phyloP scores from a whole-genome alignment of 306 rosid species.

The Leucaena leucocephala region DNA sequence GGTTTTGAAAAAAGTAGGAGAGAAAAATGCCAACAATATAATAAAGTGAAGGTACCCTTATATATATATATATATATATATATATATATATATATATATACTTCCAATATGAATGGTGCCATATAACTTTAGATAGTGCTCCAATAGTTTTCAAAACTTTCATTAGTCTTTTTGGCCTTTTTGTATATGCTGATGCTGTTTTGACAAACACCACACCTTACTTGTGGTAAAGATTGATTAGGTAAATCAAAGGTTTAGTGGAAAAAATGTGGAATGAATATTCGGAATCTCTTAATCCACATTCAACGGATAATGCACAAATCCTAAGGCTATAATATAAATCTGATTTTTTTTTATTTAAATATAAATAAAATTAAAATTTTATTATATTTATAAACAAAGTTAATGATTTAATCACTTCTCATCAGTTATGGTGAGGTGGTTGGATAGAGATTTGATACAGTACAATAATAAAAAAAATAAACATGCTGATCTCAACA shows the following conservation, averaged over 20 bases:
- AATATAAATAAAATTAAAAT: too few species aligned
- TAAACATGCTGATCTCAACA: too few species aligned
- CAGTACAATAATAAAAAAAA: too few species aligned
- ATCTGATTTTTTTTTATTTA: too few species aligned
- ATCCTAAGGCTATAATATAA: too few species aligned
- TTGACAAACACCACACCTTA: background rate
- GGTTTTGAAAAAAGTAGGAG: background rate
- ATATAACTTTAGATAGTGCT: slow-evolving; percentile 20
- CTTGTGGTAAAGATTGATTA: background rate
- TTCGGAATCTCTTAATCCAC: background rate
- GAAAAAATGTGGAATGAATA: background rate
- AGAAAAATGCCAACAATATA: background rate
- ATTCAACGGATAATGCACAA: too few species aligned
- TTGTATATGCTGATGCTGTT: slow-evolving; percentile 26
- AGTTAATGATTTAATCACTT: too few species aligned
- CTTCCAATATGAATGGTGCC: slow-evolving; percentile 25
- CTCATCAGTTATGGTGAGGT: too few species aligned
- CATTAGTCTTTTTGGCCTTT: background rate
- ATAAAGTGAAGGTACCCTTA: slow-evolving; percentile 1
- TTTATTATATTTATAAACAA: too few species aligned
- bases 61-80: background rate
- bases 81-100: background rate
- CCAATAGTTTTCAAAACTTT: slow-evolving; percentile 1
- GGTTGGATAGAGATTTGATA: too few species aligned
- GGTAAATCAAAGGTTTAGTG: background rate